Evolutionary conservation across 352 stramenopile species (phyloP).

Genomic region (Globisporangium apiculatum): DNA sequence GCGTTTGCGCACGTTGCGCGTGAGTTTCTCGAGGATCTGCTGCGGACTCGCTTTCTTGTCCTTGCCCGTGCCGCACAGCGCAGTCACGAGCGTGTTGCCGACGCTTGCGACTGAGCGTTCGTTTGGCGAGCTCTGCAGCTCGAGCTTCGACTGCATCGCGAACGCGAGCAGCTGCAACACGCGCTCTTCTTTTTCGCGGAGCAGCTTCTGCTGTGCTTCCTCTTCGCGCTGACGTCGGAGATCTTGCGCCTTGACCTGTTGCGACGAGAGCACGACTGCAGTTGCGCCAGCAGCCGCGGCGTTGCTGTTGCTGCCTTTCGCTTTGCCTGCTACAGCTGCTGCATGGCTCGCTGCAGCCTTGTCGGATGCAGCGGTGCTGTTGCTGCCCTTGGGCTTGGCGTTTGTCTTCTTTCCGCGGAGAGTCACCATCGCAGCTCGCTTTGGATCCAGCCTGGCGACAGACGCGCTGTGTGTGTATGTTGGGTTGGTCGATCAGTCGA

Average conservation of each 20-base stretch:
- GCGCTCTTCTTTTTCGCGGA: conserved; percentile 30
- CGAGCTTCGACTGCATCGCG: conserved; percentile 32
- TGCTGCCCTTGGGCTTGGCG: conserved; percentile 49
- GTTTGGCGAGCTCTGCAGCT: conserved; percentile 11
- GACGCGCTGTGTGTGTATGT: no score
- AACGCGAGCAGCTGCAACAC: conserved; percentile 47
- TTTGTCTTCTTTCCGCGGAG: conserved; percentile 71
- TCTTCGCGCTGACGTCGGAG: conserved; percentile 22
- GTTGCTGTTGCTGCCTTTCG: conserved; percentile 16
- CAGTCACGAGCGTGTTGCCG: conserved; percentile 48
- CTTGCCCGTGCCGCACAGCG: conserved; percentile 41
- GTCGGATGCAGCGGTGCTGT: conserved; percentile 21
- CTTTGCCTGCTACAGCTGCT: conserved; percentile 4
- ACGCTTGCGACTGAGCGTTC: conserved; percentile 16
- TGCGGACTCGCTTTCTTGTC: conserved; percentile 33
- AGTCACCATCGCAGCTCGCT: conserved; percentile 38
- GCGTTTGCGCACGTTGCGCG: conserved; percentile 51
- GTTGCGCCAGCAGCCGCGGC: neutral
- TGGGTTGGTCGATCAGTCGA: no score
- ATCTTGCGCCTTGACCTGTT: conserved; percentile 18
- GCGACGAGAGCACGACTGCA: neutral
- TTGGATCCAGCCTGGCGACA: no score
- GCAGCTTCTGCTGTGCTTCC: conserved; percentile 18
- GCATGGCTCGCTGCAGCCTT: conserved; percentile 21
- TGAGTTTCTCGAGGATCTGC: conserved; percentile 61